These are phyloP conservation scores for Penicillium expansum DNA, from an alignment of 2,329 filamentous ascomycete genomes.

Conservation along the genomic window DNA sequence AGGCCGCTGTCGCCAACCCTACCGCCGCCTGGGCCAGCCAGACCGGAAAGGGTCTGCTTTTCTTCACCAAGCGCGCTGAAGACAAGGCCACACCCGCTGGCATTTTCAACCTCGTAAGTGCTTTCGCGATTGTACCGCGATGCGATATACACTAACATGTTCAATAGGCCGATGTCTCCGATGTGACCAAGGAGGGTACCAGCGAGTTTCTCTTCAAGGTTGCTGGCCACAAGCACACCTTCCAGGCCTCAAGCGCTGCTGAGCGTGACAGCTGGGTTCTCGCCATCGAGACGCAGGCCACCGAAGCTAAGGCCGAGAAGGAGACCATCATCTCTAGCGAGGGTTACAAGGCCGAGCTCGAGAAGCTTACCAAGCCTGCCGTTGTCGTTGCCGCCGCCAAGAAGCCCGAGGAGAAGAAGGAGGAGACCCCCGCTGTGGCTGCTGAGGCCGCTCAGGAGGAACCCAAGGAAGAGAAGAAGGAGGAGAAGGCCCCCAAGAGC, in stretches of 20 bases:
- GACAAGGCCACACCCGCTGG: constrained; percentile 79
- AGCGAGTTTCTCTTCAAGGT: constrained; percentile 84
- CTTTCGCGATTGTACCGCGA: background rate
- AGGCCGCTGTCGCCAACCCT: constrained; percentile 73
- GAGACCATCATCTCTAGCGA: constrained; percentile 72
- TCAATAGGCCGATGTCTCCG: constrained; percentile 61
- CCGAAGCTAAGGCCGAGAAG: constrained; percentile 61
- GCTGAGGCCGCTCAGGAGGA: constrained; percentile 35
- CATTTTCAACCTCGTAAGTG: constrained; percentile 78
- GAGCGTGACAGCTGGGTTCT: constrained; percentile 93
- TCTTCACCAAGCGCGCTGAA: constrained; percentile 78
- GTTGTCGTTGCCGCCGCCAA: constrained; percentile 32
- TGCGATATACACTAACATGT: constrained; percentile 28
- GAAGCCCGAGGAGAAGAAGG: constrained; percentile 24
- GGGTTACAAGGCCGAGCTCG: constrained; percentile 81
- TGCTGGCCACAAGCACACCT: constrained; percentile 86
- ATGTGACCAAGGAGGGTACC: constrained; percentile 71
- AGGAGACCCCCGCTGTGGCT: constrained; percentile 35
- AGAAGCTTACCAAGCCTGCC: constrained; percentile 59
- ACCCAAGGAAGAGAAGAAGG: constrained; percentile 34
- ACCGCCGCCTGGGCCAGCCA: constrained; percentile 85
- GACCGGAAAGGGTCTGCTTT: constrained; percentile 93
- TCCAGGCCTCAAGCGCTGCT: constrained; percentile 71
- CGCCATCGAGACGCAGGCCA: constrained; percentile 76
- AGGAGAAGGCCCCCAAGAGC: constrained; percentile 57